Evolutionary conservation across 2,329 filamentous ascomycete species (phyloP), one percentile per base, ranked within the genome.

Genomic region (Ustulina deusta): DNA sequence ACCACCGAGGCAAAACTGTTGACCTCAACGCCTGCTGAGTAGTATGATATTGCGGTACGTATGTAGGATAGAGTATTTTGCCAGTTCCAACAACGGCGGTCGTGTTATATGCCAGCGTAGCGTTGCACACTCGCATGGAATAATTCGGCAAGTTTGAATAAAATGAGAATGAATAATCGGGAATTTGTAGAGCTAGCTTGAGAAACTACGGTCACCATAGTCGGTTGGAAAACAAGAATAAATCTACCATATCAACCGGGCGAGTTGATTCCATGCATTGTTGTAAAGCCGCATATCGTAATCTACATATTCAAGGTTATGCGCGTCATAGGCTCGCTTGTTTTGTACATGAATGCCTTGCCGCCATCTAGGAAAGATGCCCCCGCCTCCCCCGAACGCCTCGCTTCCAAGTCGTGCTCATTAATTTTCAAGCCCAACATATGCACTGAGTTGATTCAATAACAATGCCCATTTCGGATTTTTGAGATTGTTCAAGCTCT

Each of bases 401-500:
- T 64, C 69, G 71, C 71, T 73, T 65, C 69, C 69, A 62, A 63
- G 55, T 62, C 65, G 69, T 68, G 55, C 63, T 64, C 63, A 61
- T 75, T 69, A 77, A 67, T 69, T 69, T 62, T 78, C 76, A 57
- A 78, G 65, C 44, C 75, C 84, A 51, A 87, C 87, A 80, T 89
- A 91, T 56, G 87, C 85, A 75, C 90, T 89, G 67, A 94, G 79
- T 74, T 93, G 88, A 74, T 88, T 88, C 68, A 94, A 80, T 73
- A 94, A 84, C 71, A 87, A 87, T 57, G 89, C 82, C 83, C 87
- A 88, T 73, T 89, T 87, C 1, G 83, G 81, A 42, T 85, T 89
- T 70, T 86, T 85, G 80, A 92, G 73, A 29, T 71, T 89, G 72
- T 89, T 85, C 73, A 94, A 80, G 20, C 90, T 89, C 17, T 88